Evolutionary conservation across 2,329 filamentous ascomycete species (phyloP).

Genomic region (Lasiodiplodia citricola): DNA sequence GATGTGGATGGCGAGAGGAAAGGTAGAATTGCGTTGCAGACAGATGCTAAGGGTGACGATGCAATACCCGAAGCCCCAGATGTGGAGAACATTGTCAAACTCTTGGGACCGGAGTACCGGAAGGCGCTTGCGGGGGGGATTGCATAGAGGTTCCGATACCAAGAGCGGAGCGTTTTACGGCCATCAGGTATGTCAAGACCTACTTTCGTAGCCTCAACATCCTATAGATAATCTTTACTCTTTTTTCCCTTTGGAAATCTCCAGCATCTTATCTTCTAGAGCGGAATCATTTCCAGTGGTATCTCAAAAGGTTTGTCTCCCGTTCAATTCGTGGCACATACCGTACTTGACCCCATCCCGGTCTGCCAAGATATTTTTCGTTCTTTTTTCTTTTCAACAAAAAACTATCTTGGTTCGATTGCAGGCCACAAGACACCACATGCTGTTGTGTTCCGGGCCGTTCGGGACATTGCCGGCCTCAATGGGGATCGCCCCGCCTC

Average conservation of each 20-base stretch:
- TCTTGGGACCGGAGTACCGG: constrained; percentile 41
- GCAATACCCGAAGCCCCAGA: constrained; percentile 39
- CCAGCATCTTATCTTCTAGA: constrained; percentile 8
- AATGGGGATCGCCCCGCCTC: background rate
- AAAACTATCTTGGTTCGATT: background rate
- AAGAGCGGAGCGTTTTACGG: background rate
- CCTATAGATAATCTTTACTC: constrained; percentile 17
- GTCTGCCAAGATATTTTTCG: background rate
- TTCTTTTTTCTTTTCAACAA: background rate
- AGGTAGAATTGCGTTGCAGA: constrained; percentile 37
- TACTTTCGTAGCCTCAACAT: background rate
- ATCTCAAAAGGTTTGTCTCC: background rate
- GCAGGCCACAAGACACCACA: background rate
- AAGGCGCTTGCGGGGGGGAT: constrained; percentile 35
- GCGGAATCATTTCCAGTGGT: background rate
- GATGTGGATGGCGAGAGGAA: constrained; percentile 41
- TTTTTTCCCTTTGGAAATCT: constrained; percentile 3
- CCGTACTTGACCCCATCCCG: background rate
- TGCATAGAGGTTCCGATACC: background rate
- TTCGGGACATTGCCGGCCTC: background rate
- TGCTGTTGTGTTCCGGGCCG: background rate
- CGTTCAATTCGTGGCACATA: background rate
- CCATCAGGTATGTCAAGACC: background rate
- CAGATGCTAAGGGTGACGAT: constrained; percentile 28
- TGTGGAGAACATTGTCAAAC: constrained; percentile 36